These are phyloP conservation scores for Jackrogersella multiformis DNA, from an alignment of 495 filamentous ascomycete genomes.

Conservation along the genomic window DNA sequence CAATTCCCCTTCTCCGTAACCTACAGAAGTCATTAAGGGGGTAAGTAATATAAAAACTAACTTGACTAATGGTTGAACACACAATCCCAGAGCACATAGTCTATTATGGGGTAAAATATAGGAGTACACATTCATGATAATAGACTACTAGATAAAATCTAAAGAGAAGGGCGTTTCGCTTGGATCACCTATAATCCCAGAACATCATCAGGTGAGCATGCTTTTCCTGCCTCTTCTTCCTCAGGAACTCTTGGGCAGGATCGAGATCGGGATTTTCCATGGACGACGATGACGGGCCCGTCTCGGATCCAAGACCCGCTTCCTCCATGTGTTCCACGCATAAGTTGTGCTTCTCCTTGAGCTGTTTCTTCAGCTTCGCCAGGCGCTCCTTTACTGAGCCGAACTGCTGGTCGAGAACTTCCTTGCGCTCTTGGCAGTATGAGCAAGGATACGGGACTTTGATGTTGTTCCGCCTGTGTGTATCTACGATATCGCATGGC, in stretches of 20 bases:
- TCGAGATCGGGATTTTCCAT: neutral
- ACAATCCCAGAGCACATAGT: neutral
- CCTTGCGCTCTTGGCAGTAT: slow-evolving; percentile 14
- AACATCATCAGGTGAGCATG: slow-evolving; percentile 40
- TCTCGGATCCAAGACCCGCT: slow-evolving; percentile 1
- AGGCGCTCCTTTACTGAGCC: slow-evolving; percentile 1
- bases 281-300: neutral
- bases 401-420: neutral
- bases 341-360: slow-evolving; percentile 3
- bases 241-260: slow-evolving; percentile 17
- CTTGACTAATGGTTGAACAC: neutral
- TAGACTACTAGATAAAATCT: neutral
- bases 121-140: neutral
- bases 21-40: too few species aligned
- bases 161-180: neutral
- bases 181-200: neutral
- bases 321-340: slow-evolving; percentile 26
- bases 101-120: neutral
- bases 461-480: slow-evolving; percentile 10
- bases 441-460: slow-evolving; percentile 3
- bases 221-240: slow-evolving; percentile 26
- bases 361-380: neutral
- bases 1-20: too few species aligned
- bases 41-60: too few species aligned
- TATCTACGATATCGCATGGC: slow-evolving; percentile 13